Conservation (phyloP, 768 basidiomycete genomes). For the Lepiota subincarnata region DNA sequence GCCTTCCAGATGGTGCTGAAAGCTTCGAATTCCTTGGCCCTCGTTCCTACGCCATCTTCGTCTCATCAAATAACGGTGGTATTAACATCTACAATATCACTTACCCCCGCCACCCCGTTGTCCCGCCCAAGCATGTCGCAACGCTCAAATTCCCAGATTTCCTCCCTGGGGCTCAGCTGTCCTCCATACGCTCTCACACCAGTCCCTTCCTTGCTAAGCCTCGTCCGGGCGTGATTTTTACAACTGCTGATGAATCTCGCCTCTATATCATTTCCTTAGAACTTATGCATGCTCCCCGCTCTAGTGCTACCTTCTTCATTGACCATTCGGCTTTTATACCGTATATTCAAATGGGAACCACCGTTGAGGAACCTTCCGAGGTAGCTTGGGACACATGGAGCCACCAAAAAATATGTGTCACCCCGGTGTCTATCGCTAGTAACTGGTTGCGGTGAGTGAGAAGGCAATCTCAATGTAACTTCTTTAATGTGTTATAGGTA, state of each 20-base stretch:
- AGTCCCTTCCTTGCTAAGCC: constrained; percentile 27
- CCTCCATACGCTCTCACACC: constrained; percentile 26
- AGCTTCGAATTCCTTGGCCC: constrained; percentile 47
- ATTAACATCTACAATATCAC: constrained; percentile 42
- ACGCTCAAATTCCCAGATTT: constrained; percentile 9
- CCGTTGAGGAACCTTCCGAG: neutral
- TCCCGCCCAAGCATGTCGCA: constrained; percentile 11
- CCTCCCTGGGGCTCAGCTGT: constrained; percentile 16
- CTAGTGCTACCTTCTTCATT: constrained; percentile 10
- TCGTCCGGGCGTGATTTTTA: constrained; percentile 20
- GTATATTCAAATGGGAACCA: neutral
- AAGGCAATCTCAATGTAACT: too few species aligned
- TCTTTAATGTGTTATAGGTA: neutral
- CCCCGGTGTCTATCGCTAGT: neutral
- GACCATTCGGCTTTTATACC: constrained; percentile 4
- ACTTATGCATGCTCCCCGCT: neutral
- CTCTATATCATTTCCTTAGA: constrained; percentile 7
- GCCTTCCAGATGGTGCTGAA: constrained; percentile 25
- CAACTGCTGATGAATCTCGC: constrained; percentile 14
- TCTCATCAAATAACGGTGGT: constrained; percentile 25
- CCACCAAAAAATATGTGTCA: constrained; percentile 5
- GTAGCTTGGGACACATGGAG: constrained; percentile 15
- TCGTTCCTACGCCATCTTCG: constrained; percentile 41
- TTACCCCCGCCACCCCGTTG: constrained; percentile 3
- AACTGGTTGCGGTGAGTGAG: constrained; percentile 13